A percentile compares a stretch with the other conserved stretches of the same genome.
phyloP scores from a whole-genome alignment of 2,329 filamentous ascomycete species.

The Colletotrichum spinosum region DNA sequence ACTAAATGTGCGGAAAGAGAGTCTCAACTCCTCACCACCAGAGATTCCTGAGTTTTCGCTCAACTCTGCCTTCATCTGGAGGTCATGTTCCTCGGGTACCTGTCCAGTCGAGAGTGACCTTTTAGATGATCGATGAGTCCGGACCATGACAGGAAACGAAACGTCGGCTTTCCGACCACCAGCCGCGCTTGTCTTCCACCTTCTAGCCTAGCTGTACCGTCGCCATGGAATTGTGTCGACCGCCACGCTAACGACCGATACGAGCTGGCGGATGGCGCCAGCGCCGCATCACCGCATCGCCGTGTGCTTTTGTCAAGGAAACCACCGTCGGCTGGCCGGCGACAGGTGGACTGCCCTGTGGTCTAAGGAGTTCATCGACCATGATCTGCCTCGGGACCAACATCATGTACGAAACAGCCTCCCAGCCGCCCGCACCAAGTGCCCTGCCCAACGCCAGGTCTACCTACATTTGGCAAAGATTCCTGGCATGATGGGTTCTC shows the following conservation, averaged over 20 bases:
- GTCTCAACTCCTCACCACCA: constrained; percentile 2
- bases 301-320: no score
- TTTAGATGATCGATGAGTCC: constrained; percentile 18
- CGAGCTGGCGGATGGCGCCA: constrained; percentile 9
- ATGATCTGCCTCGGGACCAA: neutral
- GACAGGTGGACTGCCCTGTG: constrained; percentile 4
- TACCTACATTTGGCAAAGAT: constrained; percentile 1
- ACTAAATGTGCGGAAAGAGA: neutral
- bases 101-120: constrained; percentile 3
- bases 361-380: constrained; percentile 13
- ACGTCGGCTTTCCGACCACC: neutral
- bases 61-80: neutral
- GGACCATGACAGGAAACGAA: neutral
- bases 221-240: neutral
- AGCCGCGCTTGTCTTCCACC: neutral
- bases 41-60: constrained; percentile 13
- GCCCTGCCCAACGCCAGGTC: no score
- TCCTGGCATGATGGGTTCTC: neutral
- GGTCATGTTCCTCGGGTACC: neutral
- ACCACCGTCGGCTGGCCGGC: constrained; percentile 13
- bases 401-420: neutral
- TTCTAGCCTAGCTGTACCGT: neutral
- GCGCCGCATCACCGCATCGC: neutral
- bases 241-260: constrained; percentile 11
- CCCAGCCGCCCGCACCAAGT: no score